Base-by-base conservation (phyloP, 1,139 yeast species). In the Scheffersomyces segobiensis region DNA sequence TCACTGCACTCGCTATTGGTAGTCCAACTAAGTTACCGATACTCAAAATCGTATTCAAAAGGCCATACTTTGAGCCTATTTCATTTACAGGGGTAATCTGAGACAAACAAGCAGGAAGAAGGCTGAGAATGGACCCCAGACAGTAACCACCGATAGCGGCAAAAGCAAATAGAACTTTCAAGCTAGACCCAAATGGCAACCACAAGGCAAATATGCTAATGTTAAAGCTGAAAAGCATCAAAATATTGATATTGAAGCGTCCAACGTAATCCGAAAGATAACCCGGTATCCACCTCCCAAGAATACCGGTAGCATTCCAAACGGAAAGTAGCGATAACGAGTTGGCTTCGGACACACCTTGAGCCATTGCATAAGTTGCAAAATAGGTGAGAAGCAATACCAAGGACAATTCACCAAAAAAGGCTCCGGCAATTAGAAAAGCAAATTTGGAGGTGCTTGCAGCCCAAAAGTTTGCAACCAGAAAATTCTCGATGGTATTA, bases 271-370 rank as follows among this genome's bases (percentile, higher is more conserved):
- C 83, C 59, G 88, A 89, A 0, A 87, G 80, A 10, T 82, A 62
- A 42, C 87, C 87, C 0, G 91, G 88, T 6, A 85, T 63, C 57
- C 80, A 80, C 59, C 92, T 73, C 1, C 91, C 92, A 3, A 81
- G 62, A 18, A 86, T 77, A 5, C 91, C 91, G 2, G 84, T 75
- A 0, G 86, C 87, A 70, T 87, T 88, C 64, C 81, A 76, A 10
- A 84, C 76, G 0, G 91, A 86, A 49, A 87, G 75, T 46, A 87
- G 70, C 17, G 84, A 64, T 64, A 84, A 83, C 0, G 89, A 76
- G 6, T 77, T 70, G n/a, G 85, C 77, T 62, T 83, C 83, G 5
- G 83, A 71, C 66, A 80, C 78, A 0, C 90, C 90, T 57, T 78
- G 79, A 17, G 81, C 77, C 21, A 84, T 70, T 0, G 87, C 85